Percentiles rank a stretch among this genome's conserved stretches.
Evolutionary conservation across 2,329 filamentous ascomycete genomes (phyloP).

Genomic region (Graphiopsis chlorocephala): DNA sequence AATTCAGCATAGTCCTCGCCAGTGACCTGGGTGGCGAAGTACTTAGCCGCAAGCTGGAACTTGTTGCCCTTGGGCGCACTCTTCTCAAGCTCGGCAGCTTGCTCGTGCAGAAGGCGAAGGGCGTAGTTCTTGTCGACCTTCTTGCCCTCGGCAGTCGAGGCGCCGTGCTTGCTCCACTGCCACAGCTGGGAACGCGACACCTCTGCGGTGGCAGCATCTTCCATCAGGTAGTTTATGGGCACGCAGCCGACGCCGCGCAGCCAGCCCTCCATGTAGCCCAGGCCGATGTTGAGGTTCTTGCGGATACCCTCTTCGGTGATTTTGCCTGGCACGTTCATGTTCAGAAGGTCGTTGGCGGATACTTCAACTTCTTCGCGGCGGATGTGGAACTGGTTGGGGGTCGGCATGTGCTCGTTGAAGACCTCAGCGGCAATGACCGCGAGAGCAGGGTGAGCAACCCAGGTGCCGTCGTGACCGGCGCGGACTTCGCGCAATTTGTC

Average conservation of each 20-base stretch:
- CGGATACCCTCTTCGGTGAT: conserved; percentile 93
- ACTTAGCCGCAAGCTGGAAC: conserved; percentile 83
- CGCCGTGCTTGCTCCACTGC: conserved; percentile 82
- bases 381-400: conserved; percentile 90
- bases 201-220: conserved; percentile 95
- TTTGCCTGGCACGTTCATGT: conserved; percentile 94
- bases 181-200: conserved; percentile 92
- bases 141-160: conserved; percentile 82
- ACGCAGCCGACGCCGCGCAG: conserved; percentile 91
- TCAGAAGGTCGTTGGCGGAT: conserved; percentile 83
- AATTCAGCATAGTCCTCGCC: conserved; percentile 98
- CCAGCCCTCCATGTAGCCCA: conserved; percentile 99
- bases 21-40: conserved; percentile 89
- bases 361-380: conserved; percentile 87
- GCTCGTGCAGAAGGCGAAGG: conserved; percentile 80
- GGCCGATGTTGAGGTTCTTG: conserved; percentile 95
- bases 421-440: conserved; percentile 83
- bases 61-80: conserved; percentile 87
- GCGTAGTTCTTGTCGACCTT: conserved; percentile 90
- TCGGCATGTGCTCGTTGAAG: conserved; percentile 98
- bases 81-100: conserved; percentile 69
- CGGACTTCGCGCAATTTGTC: conserved; percentile 96
- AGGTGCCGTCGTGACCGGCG: conserved; percentile 93
- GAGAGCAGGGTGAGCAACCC: conserved; percentile 94
- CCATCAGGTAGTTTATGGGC: conserved; percentile 97